These are phyloP conservation scores for Suillus variegatus DNA, from an alignment of 768 basidiomycete genomes.

Conservation along the genomic window DNA sequence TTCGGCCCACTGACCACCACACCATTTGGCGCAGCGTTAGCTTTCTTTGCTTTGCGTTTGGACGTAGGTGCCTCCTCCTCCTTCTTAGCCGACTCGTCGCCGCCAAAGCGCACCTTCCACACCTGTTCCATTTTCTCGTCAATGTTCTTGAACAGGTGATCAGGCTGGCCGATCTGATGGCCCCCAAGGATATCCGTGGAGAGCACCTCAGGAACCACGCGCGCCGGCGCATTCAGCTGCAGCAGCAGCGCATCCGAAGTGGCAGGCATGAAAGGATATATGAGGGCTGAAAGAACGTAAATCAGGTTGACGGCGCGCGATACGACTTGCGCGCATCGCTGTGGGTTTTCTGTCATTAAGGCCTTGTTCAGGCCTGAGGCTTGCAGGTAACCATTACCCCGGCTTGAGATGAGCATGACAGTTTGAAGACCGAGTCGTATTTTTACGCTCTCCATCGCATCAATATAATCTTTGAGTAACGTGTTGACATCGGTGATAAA, in stretches of 20 bases:
- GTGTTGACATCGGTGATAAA: conserved; percentile 82
- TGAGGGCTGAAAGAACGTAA: conserved; percentile 80
- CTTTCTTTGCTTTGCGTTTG: conserved; percentile 58
- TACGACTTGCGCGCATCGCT: conserved; percentile 88
- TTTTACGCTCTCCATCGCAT: conserved; percentile 90
- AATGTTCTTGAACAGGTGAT: conserved; percentile 91
- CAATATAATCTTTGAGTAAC: conserved; percentile 76
- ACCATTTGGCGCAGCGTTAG: conserved; percentile 44
- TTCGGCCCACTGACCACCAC: conserved; percentile 53
- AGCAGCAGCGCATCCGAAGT: conserved; percentile 77
- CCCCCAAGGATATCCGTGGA: conserved; percentile 84
- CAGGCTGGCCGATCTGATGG: conserved; percentile 83
- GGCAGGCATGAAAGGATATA: conserved; percentile 96
- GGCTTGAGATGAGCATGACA: conserved; percentile 86
- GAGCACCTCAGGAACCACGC: conserved; percentile 72
- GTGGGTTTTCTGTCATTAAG: conserved; percentile 76
- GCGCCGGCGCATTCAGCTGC: conserved; percentile 89
- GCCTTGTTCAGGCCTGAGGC: conserved; percentile 89
- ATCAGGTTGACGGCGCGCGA: conserved; percentile 91
- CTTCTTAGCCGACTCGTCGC: conserved; percentile 45
- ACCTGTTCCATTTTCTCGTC: conserved; percentile 86
- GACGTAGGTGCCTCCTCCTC: conserved; percentile 45
- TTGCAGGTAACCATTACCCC: conserved; percentile 95
- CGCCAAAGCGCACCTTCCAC: conserved; percentile 82
- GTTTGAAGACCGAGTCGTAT: conserved; percentile 84